Evolutionary conservation across 495 filamentous ascomycete species (phyloP).

Genomic region (Penicillium taxi): DNA sequence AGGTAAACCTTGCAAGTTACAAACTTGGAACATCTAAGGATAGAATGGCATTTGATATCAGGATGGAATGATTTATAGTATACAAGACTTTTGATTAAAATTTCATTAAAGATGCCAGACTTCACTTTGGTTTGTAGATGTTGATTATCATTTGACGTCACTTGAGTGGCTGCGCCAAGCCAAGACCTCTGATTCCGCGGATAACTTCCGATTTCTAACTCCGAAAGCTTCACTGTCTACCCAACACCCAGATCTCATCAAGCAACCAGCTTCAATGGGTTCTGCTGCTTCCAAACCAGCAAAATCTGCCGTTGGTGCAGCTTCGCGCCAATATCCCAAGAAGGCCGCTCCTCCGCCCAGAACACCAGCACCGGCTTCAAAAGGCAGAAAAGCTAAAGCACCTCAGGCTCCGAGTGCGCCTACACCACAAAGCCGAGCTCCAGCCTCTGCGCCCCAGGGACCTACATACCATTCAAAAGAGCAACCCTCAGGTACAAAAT

Average conservation of each 20-base stretch:
- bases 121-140: no score
- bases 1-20: no score
- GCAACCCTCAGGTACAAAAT: slow-evolving; percentile 26
- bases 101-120: no score
- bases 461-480: slow-evolving; percentile 37
- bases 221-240: slow-evolving; percentile 11
- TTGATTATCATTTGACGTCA: slow-evolving; percentile 25
- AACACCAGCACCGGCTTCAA: slow-evolving; percentile 13
- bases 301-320: slow-evolving; percentile 43
- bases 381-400: slow-evolving; percentile 15
- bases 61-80: no score
- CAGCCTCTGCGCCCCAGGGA: slow-evolving; percentile 18
- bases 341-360: slow-evolving; percentile 31
- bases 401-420: slow-evolving; percentile 19
- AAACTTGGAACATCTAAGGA: no score
- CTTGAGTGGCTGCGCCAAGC: slow-evolving; percentile 12
- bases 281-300: slow-evolving; percentile 55
- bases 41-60: no score
- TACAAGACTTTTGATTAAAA: no score
- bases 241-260: slow-evolving; percentile 2
- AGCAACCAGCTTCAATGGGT: slow-evolving; percentile 42
- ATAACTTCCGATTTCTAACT: slow-evolving; percentile 18
- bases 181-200: slow-evolving; percentile 23
- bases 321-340: slow-evolving; percentile 50
- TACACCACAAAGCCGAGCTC: slow-evolving; percentile 9